Conservation (phyloP, 208 protist genomes). For the Phytomonas sp. region DNA sequence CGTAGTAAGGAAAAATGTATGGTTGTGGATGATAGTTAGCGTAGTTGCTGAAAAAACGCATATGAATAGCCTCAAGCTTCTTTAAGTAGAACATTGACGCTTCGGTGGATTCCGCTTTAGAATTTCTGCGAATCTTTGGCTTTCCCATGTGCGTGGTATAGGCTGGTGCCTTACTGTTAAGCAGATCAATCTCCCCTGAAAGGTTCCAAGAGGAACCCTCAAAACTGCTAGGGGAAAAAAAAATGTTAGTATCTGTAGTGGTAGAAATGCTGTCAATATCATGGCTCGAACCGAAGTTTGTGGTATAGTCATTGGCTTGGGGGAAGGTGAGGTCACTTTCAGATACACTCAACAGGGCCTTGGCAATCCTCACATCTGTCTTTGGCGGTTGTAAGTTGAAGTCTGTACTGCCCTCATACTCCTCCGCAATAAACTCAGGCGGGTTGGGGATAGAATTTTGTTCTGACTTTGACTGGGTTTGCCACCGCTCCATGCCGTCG, state of each 20-base stretch:
- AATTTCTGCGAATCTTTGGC: conserved; percentile 43
- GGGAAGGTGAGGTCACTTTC: not conserved
- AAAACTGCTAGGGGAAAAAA: not conserved
- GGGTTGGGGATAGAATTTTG: not conserved
- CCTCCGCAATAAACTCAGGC: not conserved
- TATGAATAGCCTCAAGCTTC: conserved; percentile 60
- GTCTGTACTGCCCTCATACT: not conserved
- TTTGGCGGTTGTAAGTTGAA: not conserved
- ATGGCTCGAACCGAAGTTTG: not conserved
- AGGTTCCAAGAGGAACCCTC: not conserved
- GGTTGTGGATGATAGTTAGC: conserved; percentile 45
- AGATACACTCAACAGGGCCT: not conserved
- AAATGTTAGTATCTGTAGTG: not conserved
- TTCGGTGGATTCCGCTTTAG: conserved; percentile 40
- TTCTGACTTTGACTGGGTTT: not conserved
- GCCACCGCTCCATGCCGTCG: not conserved
- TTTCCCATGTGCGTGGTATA: conserved; percentile 36
- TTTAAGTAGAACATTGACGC: conserved; percentile 32
- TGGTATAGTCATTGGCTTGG: not conserved
- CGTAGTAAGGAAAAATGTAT: conserved; percentile 76
- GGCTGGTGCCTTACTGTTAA: conserved; percentile 28
- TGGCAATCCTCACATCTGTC: not conserved
- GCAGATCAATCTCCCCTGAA: conserved; percentile 13
- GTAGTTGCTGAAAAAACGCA: conserved; percentile 26
- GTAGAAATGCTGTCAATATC: not conserved